Conservation (phyloP, 805 yeast species). For the Metschnikowia santaceciliae region DNA sequence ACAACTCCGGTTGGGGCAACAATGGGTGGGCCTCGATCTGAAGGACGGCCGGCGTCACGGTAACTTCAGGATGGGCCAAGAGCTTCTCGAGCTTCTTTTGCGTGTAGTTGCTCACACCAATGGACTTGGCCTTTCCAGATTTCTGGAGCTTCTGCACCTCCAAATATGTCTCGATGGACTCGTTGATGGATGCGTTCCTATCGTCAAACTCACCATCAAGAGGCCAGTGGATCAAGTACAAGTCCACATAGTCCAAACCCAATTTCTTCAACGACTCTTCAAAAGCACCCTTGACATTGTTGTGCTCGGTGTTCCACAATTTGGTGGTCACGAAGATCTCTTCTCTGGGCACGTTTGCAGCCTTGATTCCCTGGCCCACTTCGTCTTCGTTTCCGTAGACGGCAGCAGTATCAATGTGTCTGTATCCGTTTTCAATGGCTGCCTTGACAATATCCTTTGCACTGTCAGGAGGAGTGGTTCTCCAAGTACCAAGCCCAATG, state of each 20-base stretch:
- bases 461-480: slow-evolving; percentile 45
- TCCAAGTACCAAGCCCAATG: slow-evolving; percentile 48
- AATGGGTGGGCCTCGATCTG: slow-evolving; percentile 44
- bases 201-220: slow-evolving; percentile 27
- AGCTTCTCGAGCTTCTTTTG: slow-evolving; percentile 18
- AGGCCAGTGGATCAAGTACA: slow-evolving; percentile 63
- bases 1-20: slow-evolving; percentile 38
- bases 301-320: slow-evolving; percentile 58
- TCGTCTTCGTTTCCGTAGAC: slow-evolving; percentile 15
- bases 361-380: slow-evolving; percentile 16
- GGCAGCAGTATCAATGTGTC: slow-evolving; percentile 18
- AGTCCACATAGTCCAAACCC: slow-evolving; percentile 62
- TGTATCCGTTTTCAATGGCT: slow-evolving; percentile 46
- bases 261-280: slow-evolving; percentile 58
- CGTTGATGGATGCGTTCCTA: slow-evolving; percentile 25
- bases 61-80: slow-evolving; percentile 15
- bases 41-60: slow-evolving; percentile 46
- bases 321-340: slow-evolving; percentile 71
- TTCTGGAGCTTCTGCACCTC: slow-evolving; percentile 51
- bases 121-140: slow-evolving; percentile 45
- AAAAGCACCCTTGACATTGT: slow-evolving; percentile 51
- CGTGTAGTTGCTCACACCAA: slow-evolving; percentile 53
- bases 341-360: slow-evolving; percentile 42
- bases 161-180: slow-evolving; percentile 32
- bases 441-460: slow-evolving; percentile 53